Percentiles rank a stretch among this genome's conserved stretches.
phyloP scores from a whole-genome alignment of 441 rosid species.

The Arabidopsis hybrid region DNA sequence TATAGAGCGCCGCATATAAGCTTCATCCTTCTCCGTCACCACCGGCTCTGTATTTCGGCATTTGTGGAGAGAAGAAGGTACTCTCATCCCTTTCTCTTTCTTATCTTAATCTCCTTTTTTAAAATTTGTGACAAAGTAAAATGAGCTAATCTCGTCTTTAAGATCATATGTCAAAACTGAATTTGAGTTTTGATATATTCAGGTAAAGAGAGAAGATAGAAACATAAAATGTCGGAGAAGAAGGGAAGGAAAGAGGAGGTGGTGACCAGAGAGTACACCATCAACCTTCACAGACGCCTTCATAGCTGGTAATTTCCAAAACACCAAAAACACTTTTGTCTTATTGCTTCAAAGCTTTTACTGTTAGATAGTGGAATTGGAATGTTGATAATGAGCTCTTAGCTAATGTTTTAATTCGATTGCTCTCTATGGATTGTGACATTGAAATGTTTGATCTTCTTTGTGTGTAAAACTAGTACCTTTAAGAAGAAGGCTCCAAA shows the following conservation, averaged over 20 bases:
- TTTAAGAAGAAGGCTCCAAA: conserved; percentile 96
- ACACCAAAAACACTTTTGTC: not conserved
- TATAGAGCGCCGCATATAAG: conserved; percentile 14
- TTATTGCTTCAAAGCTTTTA: not conserved
- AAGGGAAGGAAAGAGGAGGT: conserved; percentile 73
- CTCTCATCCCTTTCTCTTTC: too few species aligned
- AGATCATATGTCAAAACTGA: not conserved
- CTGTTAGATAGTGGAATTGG: not conserved
- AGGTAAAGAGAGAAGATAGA: not conserved
- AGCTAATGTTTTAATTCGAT: not conserved
- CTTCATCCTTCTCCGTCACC: conserved; percentile 13
- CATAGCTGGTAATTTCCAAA: conserved; percentile 64
- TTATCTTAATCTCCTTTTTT: not conserved
- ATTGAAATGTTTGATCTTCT: not conserved
- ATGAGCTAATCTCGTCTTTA: not conserved
- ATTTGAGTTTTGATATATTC: not conserved
- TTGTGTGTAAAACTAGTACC: conserved; percentile 52
- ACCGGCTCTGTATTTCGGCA: conserved; percentile 19
- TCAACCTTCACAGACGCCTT: conserved; percentile 82
- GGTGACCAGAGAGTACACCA: conserved; percentile 81
- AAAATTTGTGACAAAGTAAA: not conserved
- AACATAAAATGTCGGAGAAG: conserved; percentile 60
- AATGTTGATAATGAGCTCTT: not conserved
- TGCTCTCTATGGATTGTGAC: not conserved
- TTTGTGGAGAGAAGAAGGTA: conserved; percentile 25